Conservation (phyloP, 2,329 filamentous ascomycete genomes). For the Amylocarpus encephaloides region DNA sequence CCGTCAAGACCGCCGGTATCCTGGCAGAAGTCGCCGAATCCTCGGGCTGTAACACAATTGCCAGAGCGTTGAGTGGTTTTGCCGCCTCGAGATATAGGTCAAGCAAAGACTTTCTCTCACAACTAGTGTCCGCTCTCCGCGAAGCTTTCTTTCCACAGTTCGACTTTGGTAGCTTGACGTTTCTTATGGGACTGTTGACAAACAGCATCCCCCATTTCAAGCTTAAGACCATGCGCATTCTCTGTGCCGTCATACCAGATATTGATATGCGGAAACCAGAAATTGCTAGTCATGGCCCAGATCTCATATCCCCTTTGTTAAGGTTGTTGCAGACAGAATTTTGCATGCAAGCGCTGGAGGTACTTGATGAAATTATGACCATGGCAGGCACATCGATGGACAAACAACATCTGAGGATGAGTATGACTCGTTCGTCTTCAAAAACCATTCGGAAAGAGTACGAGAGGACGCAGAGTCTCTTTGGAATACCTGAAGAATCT, state of each 20-base stretch:
- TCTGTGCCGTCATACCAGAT: conserved; percentile 77
- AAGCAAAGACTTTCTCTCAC: conserved; percentile 68
- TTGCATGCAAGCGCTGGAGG: conserved; percentile 84
- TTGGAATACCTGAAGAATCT: conserved; percentile 91
- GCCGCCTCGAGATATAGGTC: conserved; percentile 59
- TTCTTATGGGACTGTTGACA: conserved; percentile 84
- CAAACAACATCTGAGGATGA: conserved; percentile 93
- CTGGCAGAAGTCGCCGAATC: conserved; percentile 67
- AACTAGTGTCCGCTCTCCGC: conserved; percentile 67
- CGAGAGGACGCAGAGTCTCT: conserved; percentile 86
- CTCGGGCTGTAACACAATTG: conserved; percentile 62
- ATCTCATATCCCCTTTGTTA: conserved; percentile 87
- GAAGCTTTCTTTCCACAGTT: conserved; percentile 73
- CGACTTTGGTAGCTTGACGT: conserved; percentile 81
- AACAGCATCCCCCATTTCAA: conserved; percentile 89
- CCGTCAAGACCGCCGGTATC: conserved; percentile 58
- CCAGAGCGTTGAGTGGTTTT: conserved; percentile 63
- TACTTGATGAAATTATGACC: conserved; percentile 91
- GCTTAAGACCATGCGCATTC: conserved; percentile 83
- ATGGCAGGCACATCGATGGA: conserved; percentile 91
- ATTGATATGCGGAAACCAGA: conserved; percentile 91
- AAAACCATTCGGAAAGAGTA: conserved; percentile 88
- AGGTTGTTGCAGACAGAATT: conserved; percentile 87
- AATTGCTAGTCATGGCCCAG: conserved; percentile 83
- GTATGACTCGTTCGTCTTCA: conserved; percentile 86